Percentiles rank a stretch among this genome's conserved stretches.
These are phyloP conservation scores for Phytophthora pluvialis DNA, from an alignment of 352 stramenopile genomes.

Conservation along the genomic window DNA sequence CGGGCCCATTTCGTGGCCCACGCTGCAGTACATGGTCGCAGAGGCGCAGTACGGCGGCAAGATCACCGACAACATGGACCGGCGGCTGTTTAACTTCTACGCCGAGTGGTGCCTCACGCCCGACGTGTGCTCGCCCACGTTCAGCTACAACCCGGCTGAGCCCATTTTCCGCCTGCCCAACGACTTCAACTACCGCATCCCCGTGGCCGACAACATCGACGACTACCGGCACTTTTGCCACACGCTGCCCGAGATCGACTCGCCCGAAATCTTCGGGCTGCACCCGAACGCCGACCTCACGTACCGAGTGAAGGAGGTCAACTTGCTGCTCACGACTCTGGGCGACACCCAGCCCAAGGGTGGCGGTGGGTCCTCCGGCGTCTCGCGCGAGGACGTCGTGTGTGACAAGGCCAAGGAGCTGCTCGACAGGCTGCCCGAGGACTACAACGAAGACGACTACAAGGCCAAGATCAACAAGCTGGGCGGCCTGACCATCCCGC, in stretches of 20 bases:
- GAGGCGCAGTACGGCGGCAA: slow-evolving; percentile 99
- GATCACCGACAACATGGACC: slow-evolving; percentile 99
- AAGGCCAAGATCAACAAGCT: slow-evolving; percentile 97
- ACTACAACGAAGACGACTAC: slow-evolving; percentile 98
- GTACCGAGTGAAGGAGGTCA: slow-evolving; percentile 98
- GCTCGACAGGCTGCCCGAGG: slow-evolving; percentile 93
- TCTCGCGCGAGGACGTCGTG: slow-evolving; percentile 96
- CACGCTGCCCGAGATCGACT: slow-evolving; percentile 97
- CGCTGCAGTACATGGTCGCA: slow-evolving; percentile 99
- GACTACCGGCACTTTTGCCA: slow-evolving; percentile 97
- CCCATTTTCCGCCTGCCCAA: slow-evolving; percentile 97
- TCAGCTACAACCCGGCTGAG: slow-evolving; percentile 95
- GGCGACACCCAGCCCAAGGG: slow-evolving; percentile 97
- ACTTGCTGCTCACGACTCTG: slow-evolving; percentile 93
- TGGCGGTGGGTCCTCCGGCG: slow-evolving; percentile 84
- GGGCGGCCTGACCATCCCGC: slow-evolving; percentile 94
- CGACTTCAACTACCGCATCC: slow-evolving; percentile 97
- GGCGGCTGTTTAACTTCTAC: slow-evolving; percentile 97
- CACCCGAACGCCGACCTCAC: slow-evolving; percentile 99
- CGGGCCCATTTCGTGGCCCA: slow-evolving; percentile 97
- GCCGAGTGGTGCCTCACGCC: slow-evolving; percentile 96
- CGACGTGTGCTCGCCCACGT: slow-evolving; percentile 81
- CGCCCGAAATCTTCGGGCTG: slow-evolving; percentile 98
- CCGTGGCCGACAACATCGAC: slow-evolving; percentile 91
- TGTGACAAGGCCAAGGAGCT: slow-evolving; percentile 96